A percentile compares a stretch with the other conserved stretches of the same genome.
phyloP scores from a whole-genome alignment of 2,329 filamentous ascomycete species.

The Epichloe gansuensis region DNA sequence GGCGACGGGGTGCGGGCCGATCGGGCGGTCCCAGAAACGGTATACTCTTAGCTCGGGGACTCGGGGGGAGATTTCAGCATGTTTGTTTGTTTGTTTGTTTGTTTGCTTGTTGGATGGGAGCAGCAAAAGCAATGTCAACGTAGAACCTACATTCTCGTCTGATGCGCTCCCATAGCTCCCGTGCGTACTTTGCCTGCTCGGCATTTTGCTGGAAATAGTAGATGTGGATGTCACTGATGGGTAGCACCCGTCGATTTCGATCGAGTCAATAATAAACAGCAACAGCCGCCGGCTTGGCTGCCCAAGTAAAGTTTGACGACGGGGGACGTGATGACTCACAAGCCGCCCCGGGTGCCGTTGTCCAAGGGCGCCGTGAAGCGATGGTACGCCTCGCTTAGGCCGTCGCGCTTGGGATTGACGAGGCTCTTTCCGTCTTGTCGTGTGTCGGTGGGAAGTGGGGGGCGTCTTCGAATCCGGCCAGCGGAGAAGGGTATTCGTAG shows the following conservation, averaged over 20 bases:
- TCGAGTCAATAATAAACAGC: neutral
- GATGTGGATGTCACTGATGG: constrained; percentile 60
- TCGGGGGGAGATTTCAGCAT: constrained; percentile 18
- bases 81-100: neutral
- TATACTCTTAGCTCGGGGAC: constrained; percentile 81
- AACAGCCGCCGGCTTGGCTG: neutral
- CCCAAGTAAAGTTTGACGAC: too few species aligned
- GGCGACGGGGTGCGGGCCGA: constrained; percentile 70
- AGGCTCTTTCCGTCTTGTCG: constrained; percentile 66
- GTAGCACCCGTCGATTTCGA: neutral
- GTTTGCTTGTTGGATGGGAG: too few species aligned
- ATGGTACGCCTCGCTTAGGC: constrained; percentile 55
- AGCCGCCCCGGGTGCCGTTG: constrained; percentile 55
- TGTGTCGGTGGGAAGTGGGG: constrained; percentile 42
- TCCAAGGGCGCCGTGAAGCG: constrained; percentile 55
- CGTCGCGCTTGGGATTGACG: constrained; percentile 49
- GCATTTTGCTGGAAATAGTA: constrained; percentile 60
- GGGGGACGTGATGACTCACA: constrained; percentile 33
- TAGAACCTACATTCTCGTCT: constrained; percentile 54
- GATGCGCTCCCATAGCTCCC: constrained; percentile 64
- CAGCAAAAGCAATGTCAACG: constrained; percentile 10
- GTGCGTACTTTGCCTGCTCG: constrained; percentile 53
- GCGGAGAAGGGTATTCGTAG: constrained; percentile 30
- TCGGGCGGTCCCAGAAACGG: constrained; percentile 57
- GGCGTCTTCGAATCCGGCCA: constrained; percentile 44